Conservation (phyloP, 805 yeast genomes). For the Kuraishia ogatae region DNA sequence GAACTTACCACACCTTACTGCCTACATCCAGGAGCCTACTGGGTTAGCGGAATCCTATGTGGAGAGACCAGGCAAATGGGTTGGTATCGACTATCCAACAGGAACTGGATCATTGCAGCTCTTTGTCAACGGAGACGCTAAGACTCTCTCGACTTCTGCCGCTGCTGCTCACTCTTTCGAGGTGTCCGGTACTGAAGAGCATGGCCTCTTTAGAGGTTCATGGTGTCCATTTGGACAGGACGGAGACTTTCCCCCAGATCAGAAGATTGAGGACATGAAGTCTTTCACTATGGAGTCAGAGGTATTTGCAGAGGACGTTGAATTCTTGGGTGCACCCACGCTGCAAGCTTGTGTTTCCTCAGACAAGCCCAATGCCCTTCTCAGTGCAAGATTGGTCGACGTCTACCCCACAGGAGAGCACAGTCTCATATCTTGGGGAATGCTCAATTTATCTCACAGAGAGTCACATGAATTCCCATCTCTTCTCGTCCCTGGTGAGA, state of each 20-base stretch:
- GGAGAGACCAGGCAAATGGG: conserved; percentile 31
- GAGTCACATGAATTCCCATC: conserved; percentile 33
- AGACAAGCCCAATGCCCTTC: conserved; percentile 28
- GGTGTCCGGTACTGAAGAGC: conserved; percentile 26
- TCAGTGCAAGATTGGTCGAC: conserved; percentile 31
- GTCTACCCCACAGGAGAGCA: conserved; percentile 29
- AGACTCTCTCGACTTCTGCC: conserved; percentile 3
- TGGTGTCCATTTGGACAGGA: conserved; percentile 37
- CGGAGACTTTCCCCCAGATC: conserved; percentile 39
- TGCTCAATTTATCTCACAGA: conserved; percentile 31
- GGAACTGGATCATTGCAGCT: conserved; percentile 10
- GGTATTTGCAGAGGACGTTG: conserved; percentile 13
- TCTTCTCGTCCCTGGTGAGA: conserved; percentile 19
- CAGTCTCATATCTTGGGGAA: conserved; percentile 37
- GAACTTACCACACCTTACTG: conserved; percentile 26
- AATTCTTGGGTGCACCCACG: conserved; percentile 29
- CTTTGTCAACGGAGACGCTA: conserved; percentile 7
- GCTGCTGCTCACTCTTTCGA: not conserved
- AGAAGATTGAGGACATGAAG: conserved; percentile 31
- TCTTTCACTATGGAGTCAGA: conserved; percentile 27
- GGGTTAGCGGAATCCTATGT: conserved; percentile 27
- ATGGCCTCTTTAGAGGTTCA: conserved; percentile 35
- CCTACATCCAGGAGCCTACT: conserved; percentile 35
- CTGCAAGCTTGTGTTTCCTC: conserved; percentile 23
- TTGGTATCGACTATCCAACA: conserved; percentile 16